Conservation (phyloP, 208 protist species). For the Trypanosoma rangeli region DNA sequence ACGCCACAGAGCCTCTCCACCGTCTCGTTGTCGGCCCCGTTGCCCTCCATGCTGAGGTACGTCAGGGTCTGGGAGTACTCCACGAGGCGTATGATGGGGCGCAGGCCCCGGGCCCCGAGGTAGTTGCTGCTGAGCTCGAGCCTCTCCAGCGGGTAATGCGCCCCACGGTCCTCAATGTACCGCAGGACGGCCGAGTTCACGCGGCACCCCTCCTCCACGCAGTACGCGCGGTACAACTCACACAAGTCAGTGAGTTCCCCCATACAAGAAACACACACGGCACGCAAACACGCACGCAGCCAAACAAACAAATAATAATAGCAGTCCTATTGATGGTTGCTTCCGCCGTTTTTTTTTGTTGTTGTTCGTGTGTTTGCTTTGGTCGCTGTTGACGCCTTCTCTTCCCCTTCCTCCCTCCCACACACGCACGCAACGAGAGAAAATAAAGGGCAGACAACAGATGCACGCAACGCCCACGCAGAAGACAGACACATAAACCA, state of each 20-base stretch:
- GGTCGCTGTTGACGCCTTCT: too few relatives aligned
- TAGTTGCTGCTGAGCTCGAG: constrained; percentile 81
- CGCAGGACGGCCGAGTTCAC: constrained; percentile 81
- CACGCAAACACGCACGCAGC: not conserved
- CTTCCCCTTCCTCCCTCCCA: not conserved
- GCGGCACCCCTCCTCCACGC: constrained; percentile 71
- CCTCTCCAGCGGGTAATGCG: constrained; percentile 28
- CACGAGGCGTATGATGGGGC: constrained; percentile 83
- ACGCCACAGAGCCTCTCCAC: constrained; percentile 65
- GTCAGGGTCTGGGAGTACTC: constrained; percentile 74
- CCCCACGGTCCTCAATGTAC: constrained; percentile 58
- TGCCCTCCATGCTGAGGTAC: constrained; percentile 72
- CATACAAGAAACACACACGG: not conserved
- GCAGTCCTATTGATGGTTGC: too few relatives aligned
- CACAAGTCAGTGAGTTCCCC: constrained; percentile 33
- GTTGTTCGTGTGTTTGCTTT: too few relatives aligned
- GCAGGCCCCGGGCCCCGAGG: constrained; percentile 83
- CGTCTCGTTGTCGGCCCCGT: constrained; percentile 83
- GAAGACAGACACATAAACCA: not conserved
- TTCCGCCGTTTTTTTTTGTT: not conserved
- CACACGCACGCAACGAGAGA: not conserved
- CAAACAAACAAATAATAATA: not conserved
- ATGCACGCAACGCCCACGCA: not conserved
- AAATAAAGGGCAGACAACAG: not conserved
- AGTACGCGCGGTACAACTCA: constrained; percentile 72